These are phyloP conservation scores for Pleurotus giganteus DNA, from an alignment of 768 basidiomycete genomes.

Conservation along the genomic window DNA sequence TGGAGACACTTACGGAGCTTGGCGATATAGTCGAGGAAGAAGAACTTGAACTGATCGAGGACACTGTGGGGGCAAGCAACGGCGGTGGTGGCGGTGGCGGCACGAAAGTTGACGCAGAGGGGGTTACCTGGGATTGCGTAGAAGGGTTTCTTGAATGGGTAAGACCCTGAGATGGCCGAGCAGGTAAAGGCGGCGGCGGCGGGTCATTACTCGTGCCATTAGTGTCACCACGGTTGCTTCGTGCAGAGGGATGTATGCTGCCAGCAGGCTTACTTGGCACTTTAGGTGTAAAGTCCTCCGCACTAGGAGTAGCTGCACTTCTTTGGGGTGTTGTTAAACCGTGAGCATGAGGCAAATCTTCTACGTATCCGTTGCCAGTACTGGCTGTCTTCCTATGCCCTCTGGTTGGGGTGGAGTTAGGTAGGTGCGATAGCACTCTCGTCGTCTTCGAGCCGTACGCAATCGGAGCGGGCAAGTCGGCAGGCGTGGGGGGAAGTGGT, in stretches of 20 bases:
- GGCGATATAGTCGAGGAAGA: not conserved
- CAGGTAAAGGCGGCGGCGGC: not conserved
- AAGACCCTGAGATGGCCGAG: not conserved
- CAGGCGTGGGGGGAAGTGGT: slow-evolving; percentile 71
- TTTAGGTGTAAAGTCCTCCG: slow-evolving; percentile 70
- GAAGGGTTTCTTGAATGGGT: slow-evolving; percentile 3
- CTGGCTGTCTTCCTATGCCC: not conserved
- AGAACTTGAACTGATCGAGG: not conserved
- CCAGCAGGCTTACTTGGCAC: slow-evolving; percentile 65
- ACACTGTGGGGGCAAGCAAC: not conserved
- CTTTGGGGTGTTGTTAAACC: slow-evolving; percentile 17
- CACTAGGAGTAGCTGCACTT: slow-evolving; percentile 15
- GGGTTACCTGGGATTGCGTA: slow-evolving; percentile 1
- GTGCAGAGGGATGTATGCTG: slow-evolving; percentile 73
- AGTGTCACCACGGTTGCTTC: not conserved
- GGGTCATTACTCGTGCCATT: not conserved
- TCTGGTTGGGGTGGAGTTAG: slow-evolving; percentile 17
- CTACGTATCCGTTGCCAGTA: not conserved
- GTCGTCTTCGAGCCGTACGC: slow-evolving; percentile 75
- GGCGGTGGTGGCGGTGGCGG: not conserved
- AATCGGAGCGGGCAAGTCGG: slow-evolving; percentile 58
- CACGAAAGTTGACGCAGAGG: not conserved
- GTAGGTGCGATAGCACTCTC: slow-evolving; percentile 53
- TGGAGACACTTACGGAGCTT: not conserved
- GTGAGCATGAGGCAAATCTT: not conserved